Base-by-base conservation (phyloP, 768 basidiomycete species). In the Leccinum olivaceopallidum region DNA sequence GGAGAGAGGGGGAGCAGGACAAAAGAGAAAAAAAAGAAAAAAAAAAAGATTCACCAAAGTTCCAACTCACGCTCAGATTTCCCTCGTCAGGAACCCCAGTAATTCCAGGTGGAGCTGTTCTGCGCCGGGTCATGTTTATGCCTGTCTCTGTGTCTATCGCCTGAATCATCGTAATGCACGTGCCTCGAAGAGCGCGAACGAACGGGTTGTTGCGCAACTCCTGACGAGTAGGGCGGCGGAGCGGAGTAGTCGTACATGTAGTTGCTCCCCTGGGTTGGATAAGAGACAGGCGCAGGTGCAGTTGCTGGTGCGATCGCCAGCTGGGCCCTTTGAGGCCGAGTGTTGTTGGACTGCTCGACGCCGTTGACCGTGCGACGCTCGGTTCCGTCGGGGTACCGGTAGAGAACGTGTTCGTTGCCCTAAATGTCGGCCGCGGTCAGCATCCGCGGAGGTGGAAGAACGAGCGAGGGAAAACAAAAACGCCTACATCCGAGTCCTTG, bases 341-440 rank as follows among this genome's bases (percentile, higher is more conserved):
- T 20, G 4, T 63, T 34, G 4, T 63, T 34, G 4, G 72, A 56
- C 55, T 80, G 81, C 12, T 82, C 80, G 32, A 88, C 71, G 12
- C 90, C 90, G 59, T 93, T 91, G 66, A 93, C 77, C 16, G 83
- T 87, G 66, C 80, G 79, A 3, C 84, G 75, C 67, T 89, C 80
- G 48, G 83, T 82, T 9, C 90, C 90, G 57, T 92, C 88, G 6
- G 86, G 83, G 58, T 81, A 83, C 8, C 79, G 85, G 55, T 85
- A 83, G 13, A 81, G 85, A 52, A 88, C 76, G 70, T 91, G 88
- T 66, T 90, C 88, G 64, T 90, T 90, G 3, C 90, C 90, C 90
- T 92, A 62, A 5, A 50, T 53, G 30, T 20, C 30, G n/a, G 58
- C 54, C 53, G 65, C 44, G 36, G 47, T 56, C 56, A 58, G 56